Conservation (phyloP, 768 basidiomycete genomes). For the Lentinula guzmanii region DNA sequence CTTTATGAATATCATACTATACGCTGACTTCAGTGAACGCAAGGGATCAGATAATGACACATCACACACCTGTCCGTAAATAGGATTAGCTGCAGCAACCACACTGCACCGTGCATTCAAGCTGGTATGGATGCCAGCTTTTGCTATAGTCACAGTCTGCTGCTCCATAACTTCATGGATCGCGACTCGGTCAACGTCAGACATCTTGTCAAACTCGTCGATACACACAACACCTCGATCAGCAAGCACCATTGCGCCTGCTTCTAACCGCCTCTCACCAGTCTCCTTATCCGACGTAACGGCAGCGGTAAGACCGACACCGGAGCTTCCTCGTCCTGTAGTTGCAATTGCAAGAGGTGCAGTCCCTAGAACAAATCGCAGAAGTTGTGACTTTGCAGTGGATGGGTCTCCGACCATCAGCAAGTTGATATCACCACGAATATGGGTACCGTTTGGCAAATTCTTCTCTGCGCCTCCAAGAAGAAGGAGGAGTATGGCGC, state of each 20-base stretch:
- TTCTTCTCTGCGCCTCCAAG: constrained; percentile 99
- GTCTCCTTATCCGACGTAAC: constrained; percentile 98
- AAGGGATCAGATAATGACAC: neutral
- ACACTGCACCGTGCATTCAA: constrained; percentile 98
- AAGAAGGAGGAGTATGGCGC: constrained; percentile 85
- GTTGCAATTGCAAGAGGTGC: constrained; percentile 98
- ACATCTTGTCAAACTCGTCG: constrained; percentile 99
- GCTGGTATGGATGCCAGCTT: constrained; percentile 97
- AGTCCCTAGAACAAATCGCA: constrained; percentile 93
- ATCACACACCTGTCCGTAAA: constrained; percentile 83
- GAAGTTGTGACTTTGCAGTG: constrained; percentile 95
- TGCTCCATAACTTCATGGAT: constrained; percentile 99
- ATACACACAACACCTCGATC: constrained; percentile 99
- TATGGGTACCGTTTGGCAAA: constrained; percentile 93
- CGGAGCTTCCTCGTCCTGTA: constrained; percentile 96
- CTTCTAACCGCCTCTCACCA: constrained; percentile 93
- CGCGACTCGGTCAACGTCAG: constrained; percentile 95
- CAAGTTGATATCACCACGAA: constrained; percentile 98
- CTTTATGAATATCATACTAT: constrained; percentile 98
- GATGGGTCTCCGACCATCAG: constrained; percentile 99
- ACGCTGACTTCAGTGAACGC: constrained; percentile 9
- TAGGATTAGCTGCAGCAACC: constrained; percentile 96
- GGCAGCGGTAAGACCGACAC: constrained; percentile 97
- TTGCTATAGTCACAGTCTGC: constrained; percentile 98
- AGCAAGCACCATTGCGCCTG: constrained; percentile 98